phyloP scores from a whole-genome alignment of 169 alveolate species.

The Plasmodium coatneyi region DNA sequence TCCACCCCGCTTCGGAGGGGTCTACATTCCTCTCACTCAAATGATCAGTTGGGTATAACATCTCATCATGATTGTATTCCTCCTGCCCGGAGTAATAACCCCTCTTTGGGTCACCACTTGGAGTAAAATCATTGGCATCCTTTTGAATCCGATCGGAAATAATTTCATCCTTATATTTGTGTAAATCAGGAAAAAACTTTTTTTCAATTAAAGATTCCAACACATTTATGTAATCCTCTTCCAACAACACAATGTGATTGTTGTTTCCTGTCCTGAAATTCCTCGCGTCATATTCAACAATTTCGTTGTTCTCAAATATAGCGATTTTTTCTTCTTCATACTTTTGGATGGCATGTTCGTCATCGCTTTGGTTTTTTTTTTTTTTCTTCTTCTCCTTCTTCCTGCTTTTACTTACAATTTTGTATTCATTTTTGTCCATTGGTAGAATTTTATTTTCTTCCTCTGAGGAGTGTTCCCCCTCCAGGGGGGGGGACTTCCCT shows the following conservation, averaged over 20 bases:
- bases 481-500: background rate
- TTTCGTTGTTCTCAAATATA: conserved; percentile 49
- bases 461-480: background rate
- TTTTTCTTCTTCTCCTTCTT: background rate
- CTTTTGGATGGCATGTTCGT: background rate
- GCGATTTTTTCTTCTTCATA: conserved; percentile 35
- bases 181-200: conserved; percentile 80
- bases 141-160: conserved; percentile 3
- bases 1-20: background rate
- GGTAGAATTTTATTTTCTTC: conserved; percentile 10
- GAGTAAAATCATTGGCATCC: background rate
- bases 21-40: background rate
- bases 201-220: conserved; percentile 82
- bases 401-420: background rate
- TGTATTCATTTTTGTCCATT: background rate
- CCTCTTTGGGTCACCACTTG: background rate
- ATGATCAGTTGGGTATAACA: background rate
- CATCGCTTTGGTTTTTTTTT: background rate
- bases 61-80: background rate
- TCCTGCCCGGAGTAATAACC: background rate
- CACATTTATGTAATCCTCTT: conserved; percentile 83
- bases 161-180: conserved; percentile 53
- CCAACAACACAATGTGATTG: conserved; percentile 63
- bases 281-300: conserved; percentile 52
- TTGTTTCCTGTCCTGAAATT: background rate